Base-by-base conservation (phyloP, 345 rosid genomes). In the Lepidium sativum region DNA sequence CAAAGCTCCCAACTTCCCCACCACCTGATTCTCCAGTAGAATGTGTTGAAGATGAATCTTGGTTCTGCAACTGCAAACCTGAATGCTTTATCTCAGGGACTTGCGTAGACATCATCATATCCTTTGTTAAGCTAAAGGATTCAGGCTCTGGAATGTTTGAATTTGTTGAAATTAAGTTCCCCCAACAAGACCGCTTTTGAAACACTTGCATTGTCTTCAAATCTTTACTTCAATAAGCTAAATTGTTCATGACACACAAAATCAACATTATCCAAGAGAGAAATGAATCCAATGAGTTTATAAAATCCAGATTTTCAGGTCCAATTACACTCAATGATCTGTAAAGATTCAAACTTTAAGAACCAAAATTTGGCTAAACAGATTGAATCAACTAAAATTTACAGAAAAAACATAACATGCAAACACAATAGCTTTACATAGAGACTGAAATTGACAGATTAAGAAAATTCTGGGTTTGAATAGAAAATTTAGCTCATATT, bases 21-120 rank as follows among this genome's bases (percentile, higher is more conserved):
- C 77, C 64, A 39, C 71, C 80, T 49, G 96, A 84, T 57, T 87
- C 86, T 49, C 77, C 80, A 9, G 83, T 86, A 3, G 94, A 91
- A 49, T 87, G 92, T 47, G 86, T 64, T 42, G 92, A 82, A 9
- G 84, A 78, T 23, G 84, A 81, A 35, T 84, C 91, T 72, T 72
- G 87, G 27, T 81, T 83, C 56, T 79, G 87, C 51, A 67, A 12
- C 62, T 66, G 76, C 60, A 83, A 74, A 62, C 60, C 65, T 40
- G 70, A 41, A 42, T 68, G 82, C 53, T 78, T 83, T 67, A 74
- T 43, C 50, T 31, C 60, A n/a, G 53, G 55, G 40, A 75, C 73
- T 34, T 74, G 75, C 44, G 75, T 62, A 71, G 75, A 38, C 44
- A 70, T 62, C 29, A 70, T 66, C 67, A 66, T 52, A 38, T 67